These are phyloP conservation scores for Zygotorulaspora chibaensis DNA, from an alignment of 805 yeast genomes.

Conservation along the genomic window DNA sequence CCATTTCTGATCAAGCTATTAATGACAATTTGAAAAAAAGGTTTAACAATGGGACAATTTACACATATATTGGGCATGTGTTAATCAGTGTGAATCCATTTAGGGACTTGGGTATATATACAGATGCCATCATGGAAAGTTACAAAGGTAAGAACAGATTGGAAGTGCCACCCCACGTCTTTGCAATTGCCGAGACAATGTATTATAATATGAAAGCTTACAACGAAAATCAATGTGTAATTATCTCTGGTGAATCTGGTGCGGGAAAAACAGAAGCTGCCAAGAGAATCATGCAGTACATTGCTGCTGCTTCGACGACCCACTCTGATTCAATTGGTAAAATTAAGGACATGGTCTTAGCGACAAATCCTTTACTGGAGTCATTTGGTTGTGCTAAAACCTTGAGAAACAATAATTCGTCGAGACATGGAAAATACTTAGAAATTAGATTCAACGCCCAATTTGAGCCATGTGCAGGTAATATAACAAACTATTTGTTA, in stretches of 20 bases:
- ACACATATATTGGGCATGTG: conserved; percentile 91
- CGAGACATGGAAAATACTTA: conserved; percentile 93
- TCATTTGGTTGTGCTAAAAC: conserved; percentile 99
- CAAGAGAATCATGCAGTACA: conserved; percentile 94
- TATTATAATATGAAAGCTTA: conserved; percentile 92
- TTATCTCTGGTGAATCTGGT: conserved; percentile 95
- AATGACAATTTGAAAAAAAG: conserved; percentile 87
- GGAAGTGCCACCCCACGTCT: conserved; percentile 97
- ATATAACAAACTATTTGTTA: conserved; percentile 87
- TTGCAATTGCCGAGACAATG: conserved; percentile 96
- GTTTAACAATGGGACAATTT: conserved; percentile 83
- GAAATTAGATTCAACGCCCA: conserved; percentile 81
- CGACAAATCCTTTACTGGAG: conserved; percentile 97
- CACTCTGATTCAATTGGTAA: conserved; percentile 68
- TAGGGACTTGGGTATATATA: conserved; percentile 92
- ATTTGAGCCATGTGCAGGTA: conserved; percentile 90
- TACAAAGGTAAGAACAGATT: conserved; percentile 90
- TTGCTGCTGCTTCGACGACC: conserved; percentile 73
- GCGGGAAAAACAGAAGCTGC: conserved; percentile 99
- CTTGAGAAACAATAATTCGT: conserved; percentile 93
- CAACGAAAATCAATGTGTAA: conserved; percentile 93
- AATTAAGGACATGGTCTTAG: conserved; percentile 95
- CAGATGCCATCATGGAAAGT: conserved; percentile 65
- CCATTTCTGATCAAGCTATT: conserved; percentile 86
- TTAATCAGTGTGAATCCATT: conserved; percentile 95